phyloP scores from a whole-genome alignment of 805 yeast species.

The Brettanomyces bruxellensis region DNA sequence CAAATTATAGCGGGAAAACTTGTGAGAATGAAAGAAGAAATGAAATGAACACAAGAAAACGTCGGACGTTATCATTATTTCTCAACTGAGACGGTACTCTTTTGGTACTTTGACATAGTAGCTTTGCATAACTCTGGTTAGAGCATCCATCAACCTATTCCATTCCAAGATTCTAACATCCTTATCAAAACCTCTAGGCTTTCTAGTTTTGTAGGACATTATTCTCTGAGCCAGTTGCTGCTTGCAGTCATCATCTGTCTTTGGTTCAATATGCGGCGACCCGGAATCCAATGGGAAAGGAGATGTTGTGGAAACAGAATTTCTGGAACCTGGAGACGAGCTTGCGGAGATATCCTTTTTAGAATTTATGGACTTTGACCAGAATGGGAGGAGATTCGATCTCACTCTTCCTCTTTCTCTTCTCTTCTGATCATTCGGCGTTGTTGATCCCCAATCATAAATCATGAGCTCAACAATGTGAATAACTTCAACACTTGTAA shows the following conservation, averaged over 20 bases:
- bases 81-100: background rate
- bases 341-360: background rate
- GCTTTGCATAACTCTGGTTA: slow-evolving; percentile 55
- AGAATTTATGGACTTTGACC: slow-evolving; percentile 49
- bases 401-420: slow-evolving; percentile 60
- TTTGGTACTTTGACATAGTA: slow-evolving; percentile 40
- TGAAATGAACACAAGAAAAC: background rate
- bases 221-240: slow-evolving; percentile 54
- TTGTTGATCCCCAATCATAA: slow-evolving; percentile 34
- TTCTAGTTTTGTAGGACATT: slow-evolving; percentile 52
- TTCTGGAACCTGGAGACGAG: too few relatives aligned
- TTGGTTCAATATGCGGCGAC: too few relatives aligned
- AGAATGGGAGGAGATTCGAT: slow-evolving; percentile 57
- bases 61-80: too few relatives aligned
- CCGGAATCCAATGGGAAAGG: too few relatives aligned
- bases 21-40: background rate
- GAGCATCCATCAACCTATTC: slow-evolving; percentile 51
- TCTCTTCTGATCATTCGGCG: slow-evolving; percentile 40
- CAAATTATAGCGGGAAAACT: too few relatives aligned
- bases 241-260: slow-evolving; percentile 29
- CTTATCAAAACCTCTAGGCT: slow-evolving; percentile 62
- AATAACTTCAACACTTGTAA: slow-evolving; percentile 60
- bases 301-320: too few relatives aligned
- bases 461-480: slow-evolving; percentile 55
- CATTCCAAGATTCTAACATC: slow-evolving; percentile 55